These are phyloP conservation scores for Diplogelasinospora grovesii DNA, from an alignment of 495 filamentous ascomycete species.

Conservation along the genomic window DNA sequence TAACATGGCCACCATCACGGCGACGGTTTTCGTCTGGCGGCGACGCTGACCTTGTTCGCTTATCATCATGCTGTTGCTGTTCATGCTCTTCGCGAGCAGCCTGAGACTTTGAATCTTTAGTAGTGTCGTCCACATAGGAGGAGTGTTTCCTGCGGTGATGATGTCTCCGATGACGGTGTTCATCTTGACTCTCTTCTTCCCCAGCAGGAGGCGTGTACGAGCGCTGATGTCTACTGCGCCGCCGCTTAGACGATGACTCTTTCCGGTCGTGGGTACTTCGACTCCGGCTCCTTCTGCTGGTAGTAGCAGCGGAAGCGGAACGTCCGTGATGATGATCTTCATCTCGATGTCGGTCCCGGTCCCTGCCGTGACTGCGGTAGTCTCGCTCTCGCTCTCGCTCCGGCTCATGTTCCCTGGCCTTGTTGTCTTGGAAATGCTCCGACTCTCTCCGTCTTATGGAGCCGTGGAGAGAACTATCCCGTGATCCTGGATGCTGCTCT, in stretches of 20 bases:
- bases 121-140: conserved; percentile 30
- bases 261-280: conserved; percentile 48
- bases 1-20: conserved; percentile 45
- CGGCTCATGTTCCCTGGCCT: conserved; percentile 16
- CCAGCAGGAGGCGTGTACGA: conserved; percentile 42
- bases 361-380: conserved; percentile 12
- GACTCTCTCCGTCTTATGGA: conserved; percentile 11
- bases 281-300: conserved; percentile 32
- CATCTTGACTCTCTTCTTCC: conserved; percentile 45
- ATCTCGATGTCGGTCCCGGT: conserved; percentile 25
- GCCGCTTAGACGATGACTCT: conserved; percentile 33
- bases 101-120: conserved; percentile 25
- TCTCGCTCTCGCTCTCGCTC: conserved; percentile 22
- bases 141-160: conserved; percentile 40
- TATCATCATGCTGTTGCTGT: too few species aligned
- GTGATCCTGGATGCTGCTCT: conserved; percentile 24
- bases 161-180: conserved; percentile 41
- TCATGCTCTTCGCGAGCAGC: conserved; percentile 30
- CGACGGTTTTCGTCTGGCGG: conserved; percentile 38
- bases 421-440: conserved; percentile 17
- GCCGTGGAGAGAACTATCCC: conserved; percentile 36
- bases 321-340: conserved; percentile 17
- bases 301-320: conserved; percentile 8
- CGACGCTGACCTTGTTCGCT: conserved; percentile 46
- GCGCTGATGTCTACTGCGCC: conserved; percentile 46